phyloP scores from a whole-genome alignment of 345 rosid genomes.

The Carallia pectinifolia region DNA sequence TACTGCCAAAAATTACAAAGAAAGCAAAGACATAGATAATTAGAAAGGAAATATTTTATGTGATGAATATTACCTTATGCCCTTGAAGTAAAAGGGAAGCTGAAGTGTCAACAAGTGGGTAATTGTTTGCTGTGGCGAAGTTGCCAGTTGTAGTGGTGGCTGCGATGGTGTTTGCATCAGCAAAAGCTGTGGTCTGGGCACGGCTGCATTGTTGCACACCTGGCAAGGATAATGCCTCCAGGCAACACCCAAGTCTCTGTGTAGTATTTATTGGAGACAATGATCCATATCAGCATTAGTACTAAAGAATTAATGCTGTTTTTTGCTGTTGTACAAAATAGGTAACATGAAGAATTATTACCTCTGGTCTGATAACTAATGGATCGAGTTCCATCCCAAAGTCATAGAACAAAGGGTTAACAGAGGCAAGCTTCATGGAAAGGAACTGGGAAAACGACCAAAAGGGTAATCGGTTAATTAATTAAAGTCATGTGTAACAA shows the following conservation, averaged over 20 bases:
- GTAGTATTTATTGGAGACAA: constrained; percentile 32
- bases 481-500: not conserved
- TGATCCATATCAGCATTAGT: constrained; percentile 31
- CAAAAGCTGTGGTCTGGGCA: constrained; percentile 33
- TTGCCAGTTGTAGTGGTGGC: constrained; percentile 11
- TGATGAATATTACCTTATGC: not conserved
- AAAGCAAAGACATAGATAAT: too few species aligned
- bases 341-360: constrained; percentile 12
- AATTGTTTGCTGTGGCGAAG: constrained; percentile 26
- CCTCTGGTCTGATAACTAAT: constrained; percentile 52
- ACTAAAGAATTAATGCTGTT: constrained; percentile 1
- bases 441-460: constrained; percentile 44
- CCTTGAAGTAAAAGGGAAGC: constrained; percentile 34
- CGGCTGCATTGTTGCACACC: constrained; percentile 38
- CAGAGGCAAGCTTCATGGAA: constrained; percentile 70
- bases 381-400: constrained; percentile 52
- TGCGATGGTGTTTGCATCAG: constrained; percentile 34
- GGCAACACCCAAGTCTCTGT: constrained; percentile 34
- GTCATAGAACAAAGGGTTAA: constrained; percentile 61
- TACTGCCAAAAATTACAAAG: too few species aligned
- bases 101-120: constrained; percentile 28
- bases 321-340: not conserved
- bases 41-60: too few species aligned
- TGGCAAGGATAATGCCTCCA: constrained; percentile 23
- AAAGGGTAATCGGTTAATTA: not conserved